phyloP scores from a whole-genome alignment of 2,329 filamentous ascomycete species.

The Hypoxylon sp. region DNA sequence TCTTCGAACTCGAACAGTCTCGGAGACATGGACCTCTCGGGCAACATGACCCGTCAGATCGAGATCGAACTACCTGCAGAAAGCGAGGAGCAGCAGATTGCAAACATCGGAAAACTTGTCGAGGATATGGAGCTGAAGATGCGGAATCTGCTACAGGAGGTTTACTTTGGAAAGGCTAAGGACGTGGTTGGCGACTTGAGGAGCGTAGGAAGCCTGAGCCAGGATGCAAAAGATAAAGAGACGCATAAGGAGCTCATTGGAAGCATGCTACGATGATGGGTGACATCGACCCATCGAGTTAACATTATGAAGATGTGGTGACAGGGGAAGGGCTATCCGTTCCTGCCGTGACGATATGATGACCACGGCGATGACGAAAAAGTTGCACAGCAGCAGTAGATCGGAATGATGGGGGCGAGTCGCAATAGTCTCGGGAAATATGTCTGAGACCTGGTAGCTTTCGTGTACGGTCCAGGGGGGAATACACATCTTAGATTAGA shows the following conservation, averaged over 20 bases:
- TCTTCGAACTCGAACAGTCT: conserved; percentile 74
- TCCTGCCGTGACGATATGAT: conserved; percentile 17
- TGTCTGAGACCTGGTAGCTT: conserved; percentile 44
- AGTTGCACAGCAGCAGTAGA: conserved; percentile 40
- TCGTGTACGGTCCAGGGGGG: conserved; percentile 29
- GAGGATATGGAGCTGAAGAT: conserved; percentile 99
- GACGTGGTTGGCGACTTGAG: conserved; percentile 96
- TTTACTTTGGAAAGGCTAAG: conserved; percentile 99
- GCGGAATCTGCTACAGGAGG: conserved; percentile 97
- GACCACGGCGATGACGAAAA: conserved; percentile 36
- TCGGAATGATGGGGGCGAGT: conserved; percentile 35
- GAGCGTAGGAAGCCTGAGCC: conserved; percentile 86
- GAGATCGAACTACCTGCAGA: conserved; percentile 93
- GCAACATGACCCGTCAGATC: conserved; percentile 98
- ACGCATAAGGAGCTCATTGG: conserved; percentile 91
- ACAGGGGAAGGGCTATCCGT: conserved; percentile 20
- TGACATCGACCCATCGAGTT: conserved; percentile 20
- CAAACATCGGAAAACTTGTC: conserved; percentile 92
- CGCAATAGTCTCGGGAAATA: conserved; percentile 40
- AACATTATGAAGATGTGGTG: conserved; percentile 22
- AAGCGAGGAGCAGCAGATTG: conserved; percentile 92
- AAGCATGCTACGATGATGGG: conserved; percentile 59
- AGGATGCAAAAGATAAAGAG: conserved; percentile 85
- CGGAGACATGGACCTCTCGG: conserved; percentile 91
- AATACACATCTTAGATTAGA: conserved; percentile 35